Percentiles rank a stretch among this genome's conserved stretches.
Evolutionary conservation across 106 monocot genomes (phyloP).

Genomic region (Hemerocallis citrina): DNA sequence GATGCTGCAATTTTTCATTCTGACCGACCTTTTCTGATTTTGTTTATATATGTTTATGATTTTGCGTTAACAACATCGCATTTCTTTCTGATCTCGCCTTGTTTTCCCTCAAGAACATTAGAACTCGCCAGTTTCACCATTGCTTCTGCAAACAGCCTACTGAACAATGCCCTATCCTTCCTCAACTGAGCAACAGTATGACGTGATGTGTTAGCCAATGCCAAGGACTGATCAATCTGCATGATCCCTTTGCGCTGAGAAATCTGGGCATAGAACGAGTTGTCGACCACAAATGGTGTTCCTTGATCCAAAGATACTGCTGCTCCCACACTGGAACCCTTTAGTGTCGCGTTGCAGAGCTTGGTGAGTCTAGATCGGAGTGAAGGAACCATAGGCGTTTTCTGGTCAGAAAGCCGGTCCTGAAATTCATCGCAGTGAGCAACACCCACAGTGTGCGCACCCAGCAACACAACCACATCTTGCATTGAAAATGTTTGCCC

Average conservation of each 20-base stretch:
- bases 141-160: conserved; percentile 13
- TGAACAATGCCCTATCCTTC: not conserved
- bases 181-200: conserved; percentile 1
- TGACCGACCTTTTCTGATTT: too few species aligned
- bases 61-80: conserved; percentile 6
- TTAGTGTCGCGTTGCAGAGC: not conserved
- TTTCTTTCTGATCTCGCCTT: conserved; percentile 3
- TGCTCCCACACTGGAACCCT: conserved; percentile 1
- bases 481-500: conserved; percentile 12
- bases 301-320: conserved; percentile 18
- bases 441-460: conserved; percentile 27
- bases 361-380: not conserved
- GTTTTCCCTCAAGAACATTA: conserved; percentile 11
- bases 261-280: conserved; percentile 24
- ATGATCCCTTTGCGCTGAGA: conserved; percentile 10
- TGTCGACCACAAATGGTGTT: conserved; percentile 25
- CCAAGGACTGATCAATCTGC: conserved; percentile 33
- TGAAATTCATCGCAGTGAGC: conserved; percentile 22
- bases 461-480: conserved; percentile 27
- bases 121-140: conserved; percentile 28
- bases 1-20: too few species aligned
- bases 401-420: conserved; percentile 10
- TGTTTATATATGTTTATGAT: too few species aligned
- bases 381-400: conserved; percentile 5
- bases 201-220: conserved; percentile 10